Base-by-base conservation (phyloP, 73 alveolate genomes). In the Paramecium bursaria region DNA sequence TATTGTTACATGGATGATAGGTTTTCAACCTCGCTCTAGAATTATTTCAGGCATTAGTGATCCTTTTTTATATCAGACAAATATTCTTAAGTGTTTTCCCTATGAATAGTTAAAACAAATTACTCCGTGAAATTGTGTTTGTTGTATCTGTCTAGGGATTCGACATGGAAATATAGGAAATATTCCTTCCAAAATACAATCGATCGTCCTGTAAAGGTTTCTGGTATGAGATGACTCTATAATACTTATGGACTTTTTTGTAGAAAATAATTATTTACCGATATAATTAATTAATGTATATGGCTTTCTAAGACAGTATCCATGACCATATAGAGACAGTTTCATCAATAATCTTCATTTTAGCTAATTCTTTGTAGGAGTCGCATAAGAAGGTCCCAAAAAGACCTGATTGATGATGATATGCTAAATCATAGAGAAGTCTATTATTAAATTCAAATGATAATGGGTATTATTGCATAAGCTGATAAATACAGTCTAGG, bases 401-500 rank as follows among this genome's bases (percentile, higher is more conserved):
- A 50, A 87, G 88, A 48, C 99, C 95, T 3, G 94, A 60, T 27
- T 74, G 88, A 42, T 86, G 75, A 53, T 93, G 95, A 17, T 92
- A 75, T 0, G 98, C 98, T 29, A 97, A 74, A 87, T 88, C 95
- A 11, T 61, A 48, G 30, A 97, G 85, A 26, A 96, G 85, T 67
- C 90, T 89, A 19, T 76, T 30, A 76, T 94, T 97, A 85, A 91
- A 97, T 87, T 97, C 97, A 60, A 95, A 97, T 50, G 92, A 87
- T 3, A 85, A 86, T 29, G 98, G 97, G 90, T 93, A 94, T 85
- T 95, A 92, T 29, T 48, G 26, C 50, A 91, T 29, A 21, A 97
- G 86, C 75, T 95, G 92, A 88, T 94, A 90, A 1, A 95, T 95
- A 47, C 97, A 95, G 73, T 97, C 99, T 50, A 97, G 86, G 76